Evolutionary conservation across 768 basidiomycete genomes (phyloP).

Genomic region (Boletus sp.): DNA sequence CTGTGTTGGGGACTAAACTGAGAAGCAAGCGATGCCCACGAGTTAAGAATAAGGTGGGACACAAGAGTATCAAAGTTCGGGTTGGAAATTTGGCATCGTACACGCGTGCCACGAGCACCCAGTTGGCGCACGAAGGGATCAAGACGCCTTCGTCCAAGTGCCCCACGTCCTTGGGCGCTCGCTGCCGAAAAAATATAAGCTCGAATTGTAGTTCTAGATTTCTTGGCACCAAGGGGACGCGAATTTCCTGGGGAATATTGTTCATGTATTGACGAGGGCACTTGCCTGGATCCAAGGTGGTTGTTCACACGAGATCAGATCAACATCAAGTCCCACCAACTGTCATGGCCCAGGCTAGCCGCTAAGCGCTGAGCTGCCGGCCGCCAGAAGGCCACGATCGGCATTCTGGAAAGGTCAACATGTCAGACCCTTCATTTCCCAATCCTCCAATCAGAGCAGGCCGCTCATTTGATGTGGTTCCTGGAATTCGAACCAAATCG

Average conservation of each 20-base stretch:
- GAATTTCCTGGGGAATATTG: neutral
- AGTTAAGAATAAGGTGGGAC: neutral
- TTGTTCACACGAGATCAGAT: neutral
- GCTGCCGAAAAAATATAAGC: neutral
- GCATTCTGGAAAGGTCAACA: too few relatives aligned
- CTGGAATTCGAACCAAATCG: neutral
- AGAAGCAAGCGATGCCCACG: neutral
- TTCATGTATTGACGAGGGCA: neutral
- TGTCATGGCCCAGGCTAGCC: too few relatives aligned
- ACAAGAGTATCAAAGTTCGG: neutral
- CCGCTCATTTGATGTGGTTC: neutral
- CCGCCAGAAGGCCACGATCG: too few relatives aligned
- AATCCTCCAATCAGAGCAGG: too few relatives aligned
- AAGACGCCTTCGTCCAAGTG: too few relatives aligned
- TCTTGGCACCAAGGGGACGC: too few relatives aligned
- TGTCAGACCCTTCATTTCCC: too few relatives aligned
- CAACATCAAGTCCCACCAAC: neutral
- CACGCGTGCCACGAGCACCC: neutral
- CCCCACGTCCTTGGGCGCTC: neutral
- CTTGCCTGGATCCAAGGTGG: neutral
- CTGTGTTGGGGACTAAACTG: neutral
- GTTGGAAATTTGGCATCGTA: neutral
- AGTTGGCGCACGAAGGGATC: neutral
- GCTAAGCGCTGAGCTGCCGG: neutral
- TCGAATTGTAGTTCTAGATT: neutral